phyloP scores from a whole-genome alignment of 1,139 yeast species.

The Sugiyamaella grinbergsii region DNA sequence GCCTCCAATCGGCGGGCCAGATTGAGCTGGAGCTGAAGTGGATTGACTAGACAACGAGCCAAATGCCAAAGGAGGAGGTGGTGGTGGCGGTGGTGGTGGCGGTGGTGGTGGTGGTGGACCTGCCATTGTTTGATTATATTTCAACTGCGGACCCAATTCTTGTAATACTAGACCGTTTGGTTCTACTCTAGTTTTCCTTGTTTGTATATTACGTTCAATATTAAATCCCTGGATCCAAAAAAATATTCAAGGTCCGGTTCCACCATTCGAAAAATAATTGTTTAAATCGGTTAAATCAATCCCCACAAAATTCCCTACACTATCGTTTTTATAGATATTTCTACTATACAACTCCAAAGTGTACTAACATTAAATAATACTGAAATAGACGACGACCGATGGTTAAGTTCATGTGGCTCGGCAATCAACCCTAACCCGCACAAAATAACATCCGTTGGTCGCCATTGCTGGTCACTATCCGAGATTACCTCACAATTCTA shows the following conservation, averaged over 20 bases:
- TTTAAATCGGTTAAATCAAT: too few species aligned
- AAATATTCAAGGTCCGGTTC: too few species aligned
- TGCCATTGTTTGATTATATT: conserved; percentile 29
- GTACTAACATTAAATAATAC: too few species aligned
- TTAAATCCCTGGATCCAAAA: too few species aligned
- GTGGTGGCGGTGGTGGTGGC: conserved; percentile 42
- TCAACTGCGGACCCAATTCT: too few species aligned
- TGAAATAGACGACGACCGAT: too few species aligned
- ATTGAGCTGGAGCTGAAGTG: conserved; percentile 31
- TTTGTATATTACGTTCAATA: too few species aligned
- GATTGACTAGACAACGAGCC: conserved; percentile 35
- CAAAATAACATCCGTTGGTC: background rate
- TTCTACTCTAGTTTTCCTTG: background rate
- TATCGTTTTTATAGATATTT: too few species aligned
- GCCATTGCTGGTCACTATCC: background rate
- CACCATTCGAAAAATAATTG: too few species aligned
- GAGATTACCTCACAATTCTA: background rate
- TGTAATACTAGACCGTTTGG: too few species aligned
- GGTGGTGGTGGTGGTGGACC: conserved; percentile 41
- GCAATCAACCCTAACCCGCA: background rate
- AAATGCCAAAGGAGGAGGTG: conserved; percentile 42
- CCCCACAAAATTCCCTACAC: too few species aligned
- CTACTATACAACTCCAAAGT: too few species aligned
- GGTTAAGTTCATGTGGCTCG: background rate
- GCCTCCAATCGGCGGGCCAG: conserved; percentile 31